Conservation (phyloP, 225 moss, liverwort and hornwort genomes). For the Lunularia cruciata region DNA sequence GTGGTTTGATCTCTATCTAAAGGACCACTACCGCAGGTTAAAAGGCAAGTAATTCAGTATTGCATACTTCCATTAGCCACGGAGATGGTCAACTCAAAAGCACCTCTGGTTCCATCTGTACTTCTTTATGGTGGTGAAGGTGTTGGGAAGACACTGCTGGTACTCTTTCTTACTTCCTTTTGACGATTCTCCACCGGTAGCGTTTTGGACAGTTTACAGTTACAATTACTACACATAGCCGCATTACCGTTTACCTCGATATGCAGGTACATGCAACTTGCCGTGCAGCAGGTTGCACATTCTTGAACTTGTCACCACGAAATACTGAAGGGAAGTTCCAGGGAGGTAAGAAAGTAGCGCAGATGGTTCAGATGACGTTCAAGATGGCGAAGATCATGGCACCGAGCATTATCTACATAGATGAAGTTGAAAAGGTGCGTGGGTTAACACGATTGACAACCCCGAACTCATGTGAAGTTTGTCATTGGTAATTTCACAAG, state of each 20-base stretch:
- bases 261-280: slow-evolving; percentile 77
- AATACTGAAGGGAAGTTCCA: slow-evolving; percentile 79
- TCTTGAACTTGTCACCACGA: slow-evolving; percentile 66
- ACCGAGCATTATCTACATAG: slow-evolving; percentile 76
- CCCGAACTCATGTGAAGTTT: too few species aligned
- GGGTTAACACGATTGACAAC: too few species aligned
- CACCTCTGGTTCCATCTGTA: slow-evolving; percentile 66
- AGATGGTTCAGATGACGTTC: slow-evolving; percentile 88
- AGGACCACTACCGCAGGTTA: slow-evolving; percentile 40
- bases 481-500: too few species aligned
- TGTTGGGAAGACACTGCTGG: slow-evolving; percentile 86
- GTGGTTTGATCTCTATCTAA: not conserved
- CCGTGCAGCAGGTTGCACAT: slow-evolving; percentile 62
- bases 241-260: too few species aligned
- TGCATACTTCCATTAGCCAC: slow-evolving; percentile 67
- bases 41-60: slow-evolving; percentile 67
- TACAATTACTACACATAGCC: too few species aligned
- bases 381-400: slow-evolving; percentile 95
- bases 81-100: slow-evolving; percentile 60
- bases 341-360: slow-evolving; percentile 61
- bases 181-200: too few species aligned
- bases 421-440: slow-evolving; percentile 85
- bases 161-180: too few species aligned
- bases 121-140: slow-evolving; percentile 75
- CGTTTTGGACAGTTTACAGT: too few species aligned